Evolutionary conservation across 2,329 filamentous ascomycete species (phyloP).

Genomic region (Sporothrix mexicana): DNA sequence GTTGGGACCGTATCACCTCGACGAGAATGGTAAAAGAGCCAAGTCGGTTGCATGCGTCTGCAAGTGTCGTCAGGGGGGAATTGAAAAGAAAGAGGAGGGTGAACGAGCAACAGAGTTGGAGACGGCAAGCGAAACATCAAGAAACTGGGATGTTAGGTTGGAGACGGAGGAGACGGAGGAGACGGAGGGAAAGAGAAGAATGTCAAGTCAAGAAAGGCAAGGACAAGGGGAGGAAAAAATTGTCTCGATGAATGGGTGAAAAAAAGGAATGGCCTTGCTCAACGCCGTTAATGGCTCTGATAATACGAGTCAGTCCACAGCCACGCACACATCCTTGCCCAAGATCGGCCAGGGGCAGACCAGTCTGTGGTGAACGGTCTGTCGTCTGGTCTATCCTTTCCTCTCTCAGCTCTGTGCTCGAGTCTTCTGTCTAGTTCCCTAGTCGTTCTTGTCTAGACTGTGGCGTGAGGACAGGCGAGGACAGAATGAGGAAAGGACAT

Average conservation of each 20-base stretch:
- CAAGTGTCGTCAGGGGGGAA: background rate
- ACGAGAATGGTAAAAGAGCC: conserved; percentile 4
- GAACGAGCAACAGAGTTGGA: background rate
- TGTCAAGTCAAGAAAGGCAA: background rate
- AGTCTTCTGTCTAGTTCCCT: background rate
- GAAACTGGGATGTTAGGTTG: conserved; percentile 1
- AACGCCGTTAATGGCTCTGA: background rate
- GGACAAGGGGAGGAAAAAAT: background rate
- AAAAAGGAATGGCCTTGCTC: background rate
- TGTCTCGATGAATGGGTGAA: too few relatives aligned
- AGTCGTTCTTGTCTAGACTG: too few relatives aligned
- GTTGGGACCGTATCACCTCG: too few relatives aligned
- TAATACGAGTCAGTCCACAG: background rate
- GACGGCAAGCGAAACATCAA: background rate
- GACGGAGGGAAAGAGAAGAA: background rate
- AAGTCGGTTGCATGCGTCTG: background rate
- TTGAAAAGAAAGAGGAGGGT: background rate
- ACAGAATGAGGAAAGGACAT: too few relatives aligned
- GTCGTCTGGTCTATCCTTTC: conserved; percentile 1
- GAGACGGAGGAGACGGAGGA: background rate
- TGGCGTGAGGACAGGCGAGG: too few relatives aligned
- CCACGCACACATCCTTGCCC: conserved; percentile 6
- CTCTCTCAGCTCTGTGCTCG: too few relatives aligned
- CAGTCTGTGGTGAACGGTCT: background rate
- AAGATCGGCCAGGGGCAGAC: conserved; percentile 8